Base-by-base conservation (phyloP, 257 asterid genomes). In the Scutellaria baicalensis region DNA sequence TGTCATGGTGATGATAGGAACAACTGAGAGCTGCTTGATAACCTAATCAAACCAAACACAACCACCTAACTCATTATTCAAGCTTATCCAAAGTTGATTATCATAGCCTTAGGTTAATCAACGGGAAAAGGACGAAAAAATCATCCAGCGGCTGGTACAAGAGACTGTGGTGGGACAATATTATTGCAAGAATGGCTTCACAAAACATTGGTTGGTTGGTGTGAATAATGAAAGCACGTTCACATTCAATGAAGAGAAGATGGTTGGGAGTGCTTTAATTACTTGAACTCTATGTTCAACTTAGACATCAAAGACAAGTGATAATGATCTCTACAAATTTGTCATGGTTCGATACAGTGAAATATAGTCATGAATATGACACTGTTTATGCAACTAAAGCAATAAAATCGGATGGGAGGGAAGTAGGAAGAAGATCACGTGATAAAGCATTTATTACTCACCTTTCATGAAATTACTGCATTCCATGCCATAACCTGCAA, bases 401-500 rank as follows among this genome's bases (percentile, higher is more conserved):
- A 27, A 27, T 4, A 27, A 27, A 27, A 27, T 23, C n/a, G n/a
- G n/a, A n/a, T n/a, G n/a, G n/a, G n/a, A n/a, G n/a, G n/a, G n/a
- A n/a, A n/a, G n/a, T n/a, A 64, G 66, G 66, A 65, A 48, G 58
- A 1, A 51, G 14, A 64, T 71, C 74, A 63, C 63, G 31, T 18
- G 69, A 50, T 20, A 74, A 68, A 71, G 70, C 60, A 78, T 68
- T 73, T 39, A 48, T 12, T 23, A 31, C 71, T 49, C 64, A 87
- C 96, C 99, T 89, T 80, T 87, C 99, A 93, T 94, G 93, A 87
- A 94, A 69, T 85, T 82, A 74, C 99, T 86, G 96, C 99, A 94
- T 63, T 94, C 99, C 99, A 91, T 89, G 66, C 97, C 99, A 75
- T 94, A 94, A 45, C 98, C 98, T 93, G 92, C 81, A 89, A 27